A percentile compares a stretch with the other conserved stretches of the same genome.
Conservation (phyloP, 257 asterid genomes). For the Asclepias syriaca region DNA sequence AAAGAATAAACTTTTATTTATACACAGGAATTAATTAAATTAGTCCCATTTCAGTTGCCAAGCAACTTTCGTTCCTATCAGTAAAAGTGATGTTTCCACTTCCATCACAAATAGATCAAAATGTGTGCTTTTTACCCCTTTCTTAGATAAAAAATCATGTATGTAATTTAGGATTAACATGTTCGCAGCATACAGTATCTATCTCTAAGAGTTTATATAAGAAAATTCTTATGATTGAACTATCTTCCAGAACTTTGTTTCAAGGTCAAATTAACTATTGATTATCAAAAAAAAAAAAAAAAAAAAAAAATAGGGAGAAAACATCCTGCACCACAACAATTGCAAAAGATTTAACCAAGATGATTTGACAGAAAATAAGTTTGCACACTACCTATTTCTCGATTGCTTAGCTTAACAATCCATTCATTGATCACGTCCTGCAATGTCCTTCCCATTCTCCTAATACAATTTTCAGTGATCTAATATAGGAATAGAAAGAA, state of each 20-base stretch:
- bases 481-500: slow-evolving; percentile 19
- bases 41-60: too few species aligned
- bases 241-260: not conserved
- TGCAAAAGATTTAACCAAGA: not conserved
- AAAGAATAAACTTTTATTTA: not conserved
- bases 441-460: slow-evolving; percentile 65
- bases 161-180: not conserved
- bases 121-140: not conserved
- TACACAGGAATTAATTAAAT: too few species aligned
- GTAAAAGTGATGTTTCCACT: too few species aligned
- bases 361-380: not conserved
- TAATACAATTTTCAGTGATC: slow-evolving; percentile 82
- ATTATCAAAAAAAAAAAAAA: not conserved
- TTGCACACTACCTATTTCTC: slow-evolving; percentile 58
- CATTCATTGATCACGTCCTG: slow-evolving; percentile 85
- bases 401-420: slow-evolving; percentile 54
- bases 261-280: not conserved
- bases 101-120: not conserved
- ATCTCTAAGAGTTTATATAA: not conserved
- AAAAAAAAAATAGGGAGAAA: not conserved
- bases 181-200: not conserved
- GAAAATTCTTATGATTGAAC: not conserved
- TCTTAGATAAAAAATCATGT: not conserved
- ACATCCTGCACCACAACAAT: not conserved
- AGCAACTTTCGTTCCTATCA: too few species aligned